Evolutionary conservation across 164 flowering plant species (phyloP), one percentile per base, ranked within the genome.

Genomic region (Buxus sempervirens): DNA sequence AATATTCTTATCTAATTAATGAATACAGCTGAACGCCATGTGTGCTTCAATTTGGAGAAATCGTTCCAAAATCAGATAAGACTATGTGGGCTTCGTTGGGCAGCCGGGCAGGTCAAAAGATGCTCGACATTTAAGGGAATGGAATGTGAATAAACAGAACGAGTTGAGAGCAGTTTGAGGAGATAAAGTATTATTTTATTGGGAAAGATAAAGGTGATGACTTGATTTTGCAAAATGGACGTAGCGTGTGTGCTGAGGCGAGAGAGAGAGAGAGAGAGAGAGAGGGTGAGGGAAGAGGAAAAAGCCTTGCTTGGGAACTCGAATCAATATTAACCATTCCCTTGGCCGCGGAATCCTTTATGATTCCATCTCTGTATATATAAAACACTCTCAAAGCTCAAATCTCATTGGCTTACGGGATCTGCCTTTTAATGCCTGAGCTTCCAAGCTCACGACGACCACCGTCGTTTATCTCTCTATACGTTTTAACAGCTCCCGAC

Each of bases 301-400:
- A 81, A 73, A 73, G 71, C 71, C 27, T 67, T 51, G 54, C 71
- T 74, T 73, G 74, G 88, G 82, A 81, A 83, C 85, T 83, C 81
- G 86, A 80, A 80, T 80, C 83, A 76, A 26, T 63, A 58, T 24
- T 41, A 68, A 63, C 32, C 54, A 54, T 12, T 41, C 42, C 14
- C 59, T 71, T 74, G 65, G 63, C 54, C 57, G 28, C 63, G 65
- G 75, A 76, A 72, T 68, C 69, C 65, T 60, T 53, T 62, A 25
- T 26, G 15, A 18, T 19, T 32, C 27, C 66, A 25, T 51, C 71
- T 67, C 78, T 82, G 7, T 32, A 32, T 32, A 32, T 32, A 80
- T 77, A 60, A 74, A 76, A 68, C 65, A 54, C 64, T 60, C 48
- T n/a, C 48, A 48, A 22, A 42, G 9, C 68, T 73, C 66, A 70